Evolutionary conservation across 371 early-diverging fungal genomes (phyloP), one percentile per base, ranked within the genome.

Genomic region (Capillidium rhysosporum): DNA sequence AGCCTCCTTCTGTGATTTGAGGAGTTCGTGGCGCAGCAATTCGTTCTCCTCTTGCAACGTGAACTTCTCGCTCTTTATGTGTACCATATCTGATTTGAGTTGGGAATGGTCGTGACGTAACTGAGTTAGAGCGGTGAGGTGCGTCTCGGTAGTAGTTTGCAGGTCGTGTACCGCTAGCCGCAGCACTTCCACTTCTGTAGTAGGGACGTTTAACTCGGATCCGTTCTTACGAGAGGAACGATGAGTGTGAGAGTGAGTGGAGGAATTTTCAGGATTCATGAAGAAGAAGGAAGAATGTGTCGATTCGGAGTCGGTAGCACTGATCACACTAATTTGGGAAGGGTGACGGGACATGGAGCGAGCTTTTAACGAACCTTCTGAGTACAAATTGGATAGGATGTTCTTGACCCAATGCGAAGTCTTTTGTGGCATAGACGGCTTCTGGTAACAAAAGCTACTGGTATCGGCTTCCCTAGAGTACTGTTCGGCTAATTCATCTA

Each of bases 111-210:
- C 51, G 34, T 49, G 28, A 10, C 34, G 29, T 21, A 49, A 25
- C 31, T 49, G 51, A 10, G 51, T 49, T 10, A 49, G 18, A 12
- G 51, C 34, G 25, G 51, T 30, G 10, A 49, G 18, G 25, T 49
- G 28, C 14, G 20, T 49, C 20, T 49, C 51, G 7, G 51, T 14
- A 12, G 51, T 30, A 21, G n/a, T 34, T 12, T 26, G 28, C 7
- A 49, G 34, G 51, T 49, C 51, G 10, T 49, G 40, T 10, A 49
- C 51, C 7, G 34, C 51, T 2, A 39, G 34, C 2, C 40, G 34
- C 25, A 49, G 20, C 10, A 21, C 51, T 26, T 49, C 51, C n/a
- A 40, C 20, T 49, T 49, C 51, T 7, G 46, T 46, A 12, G 46
- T 24, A 24, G 46, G 46, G 3, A 46, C 5, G 25, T 7, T 25